A percentile compares a stretch with the other conserved stretches of the same genome.
Conservation (phyloP, 495 filamentous ascomycete genomes). For the Hapsidospora chrysogenum region DNA sequence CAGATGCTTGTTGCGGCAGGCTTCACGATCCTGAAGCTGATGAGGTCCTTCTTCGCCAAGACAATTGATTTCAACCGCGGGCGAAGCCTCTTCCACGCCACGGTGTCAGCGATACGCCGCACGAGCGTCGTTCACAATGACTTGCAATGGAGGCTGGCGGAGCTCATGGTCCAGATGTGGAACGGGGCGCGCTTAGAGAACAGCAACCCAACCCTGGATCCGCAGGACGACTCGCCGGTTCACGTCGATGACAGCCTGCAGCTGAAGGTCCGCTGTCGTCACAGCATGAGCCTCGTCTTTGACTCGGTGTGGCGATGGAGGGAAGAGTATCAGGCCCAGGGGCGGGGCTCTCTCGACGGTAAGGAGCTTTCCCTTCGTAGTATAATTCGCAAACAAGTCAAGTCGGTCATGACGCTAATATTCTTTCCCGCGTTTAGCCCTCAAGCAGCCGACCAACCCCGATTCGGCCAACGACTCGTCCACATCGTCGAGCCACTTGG, state of each 20-base stretch:
- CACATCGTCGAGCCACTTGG: slow-evolving; percentile 44
- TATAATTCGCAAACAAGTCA: not conserved
- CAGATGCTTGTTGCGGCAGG: slow-evolving; percentile 85
- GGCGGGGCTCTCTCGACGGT: slow-evolving; percentile 65
- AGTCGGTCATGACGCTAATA: slow-evolving; percentile 19
- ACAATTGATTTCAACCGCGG: slow-evolving; percentile 62
- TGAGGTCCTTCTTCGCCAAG: slow-evolving; percentile 66
- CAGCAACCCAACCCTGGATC: slow-evolving; percentile 17
- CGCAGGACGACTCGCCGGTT: slow-evolving; percentile 19
- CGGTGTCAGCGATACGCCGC: slow-evolving; percentile 58
- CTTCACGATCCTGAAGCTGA: slow-evolving; percentile 69
- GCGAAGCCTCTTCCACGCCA: slow-evolving; percentile 53
- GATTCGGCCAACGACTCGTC: slow-evolving; percentile 62
- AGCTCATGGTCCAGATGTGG: slow-evolving; percentile 89
- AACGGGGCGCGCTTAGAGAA: slow-evolving; percentile 46
- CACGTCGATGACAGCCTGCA: slow-evolving; percentile 56
- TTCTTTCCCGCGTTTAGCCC: slow-evolving; percentile 29
- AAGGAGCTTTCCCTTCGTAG: slow-evolving; percentile 14
- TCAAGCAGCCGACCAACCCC: slow-evolving; percentile 77
- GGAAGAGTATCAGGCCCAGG: slow-evolving; percentile 68
- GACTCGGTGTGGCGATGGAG: slow-evolving; percentile 91
- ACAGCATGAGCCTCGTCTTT: slow-evolving; percentile 86
- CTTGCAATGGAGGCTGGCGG: slow-evolving; percentile 67
- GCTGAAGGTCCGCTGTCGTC: slow-evolving; percentile 73
- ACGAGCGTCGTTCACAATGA: slow-evolving; percentile 75